Percentiles rank a stretch among this genome's conserved stretches.
Evolutionary conservation across 1,139 yeast species (phyloP).

Genomic region (Yamadazyma mexicana): DNA sequence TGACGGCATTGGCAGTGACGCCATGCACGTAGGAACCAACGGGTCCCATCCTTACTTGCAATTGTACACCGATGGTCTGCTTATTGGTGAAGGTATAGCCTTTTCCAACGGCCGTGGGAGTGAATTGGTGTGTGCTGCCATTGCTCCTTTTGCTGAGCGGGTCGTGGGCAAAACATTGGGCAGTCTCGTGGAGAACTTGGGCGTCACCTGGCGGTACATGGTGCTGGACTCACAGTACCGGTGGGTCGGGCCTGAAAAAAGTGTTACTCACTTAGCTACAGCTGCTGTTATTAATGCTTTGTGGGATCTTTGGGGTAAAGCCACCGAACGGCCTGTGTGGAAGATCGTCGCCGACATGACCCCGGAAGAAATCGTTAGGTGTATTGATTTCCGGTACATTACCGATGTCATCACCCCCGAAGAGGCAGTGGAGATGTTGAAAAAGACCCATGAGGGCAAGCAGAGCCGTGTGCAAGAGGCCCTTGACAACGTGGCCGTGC

Average conservation of each 20-base stretch:
- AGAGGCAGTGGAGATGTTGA: conserved; percentile 31
- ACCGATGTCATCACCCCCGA: conserved; percentile 39
- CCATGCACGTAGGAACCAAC: conserved; percentile 33
- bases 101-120: conserved; percentile 19
- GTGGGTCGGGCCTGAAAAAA: conserved; percentile 43
- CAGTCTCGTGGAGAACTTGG: conserved; percentile 31
- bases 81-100: conserved; percentile 19
- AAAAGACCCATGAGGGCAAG: conserved; percentile 27
- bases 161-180: conserved; percentile 24
- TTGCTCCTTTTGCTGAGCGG: conserved; percentile 18
- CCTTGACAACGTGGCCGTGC: conserved; percentile 32
- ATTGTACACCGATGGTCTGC: conserved; percentile 9
- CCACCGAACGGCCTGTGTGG: conserved; percentile 35
- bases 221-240: conserved; percentile 36
- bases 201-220: conserved; percentile 35
- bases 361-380: conserved; percentile 42
- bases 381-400: conserved; percentile 42
- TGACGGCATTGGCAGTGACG: conserved; percentile 32
- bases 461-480: conserved; percentile 27
- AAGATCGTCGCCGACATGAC: conserved; percentile 35
- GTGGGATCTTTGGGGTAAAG: conserved; percentile 41
- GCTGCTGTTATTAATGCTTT: conserved; percentile 29
- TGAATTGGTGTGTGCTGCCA: conserved; percentile 16
- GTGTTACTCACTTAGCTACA: conserved; percentile 31
- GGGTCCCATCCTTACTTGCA: conserved; percentile 22